Evolutionary conservation across 2,329 filamentous ascomycete species (phyloP).

Genomic region (Xylariaceae sp.): DNA sequence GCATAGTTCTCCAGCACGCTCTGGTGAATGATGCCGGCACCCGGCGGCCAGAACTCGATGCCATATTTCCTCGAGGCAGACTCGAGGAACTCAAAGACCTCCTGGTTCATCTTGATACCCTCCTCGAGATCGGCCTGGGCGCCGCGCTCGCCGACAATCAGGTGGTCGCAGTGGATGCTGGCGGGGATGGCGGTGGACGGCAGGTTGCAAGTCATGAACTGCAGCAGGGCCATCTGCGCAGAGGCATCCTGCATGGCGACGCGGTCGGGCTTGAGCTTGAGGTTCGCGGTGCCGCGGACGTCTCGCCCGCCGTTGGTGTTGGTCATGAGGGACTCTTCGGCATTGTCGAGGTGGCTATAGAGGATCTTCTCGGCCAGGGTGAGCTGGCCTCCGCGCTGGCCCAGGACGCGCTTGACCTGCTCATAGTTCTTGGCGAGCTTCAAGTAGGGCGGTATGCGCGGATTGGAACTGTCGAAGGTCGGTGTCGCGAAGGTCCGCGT

Average conservation of each 20-base stretch:
- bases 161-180: slow-evolving; percentile 97
- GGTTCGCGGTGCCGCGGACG: slow-evolving; percentile 80
- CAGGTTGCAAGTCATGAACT: slow-evolving; percentile 97
- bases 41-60: slow-evolving; percentile 92
- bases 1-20: slow-evolving; percentile 97
- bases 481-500: slow-evolving; percentile 26
- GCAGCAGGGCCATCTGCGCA: slow-evolving; percentile 94
- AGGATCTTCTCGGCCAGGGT: slow-evolving; percentile 97
- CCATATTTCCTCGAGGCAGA: slow-evolving; percentile 86
- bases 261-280: slow-evolving; percentile 94
- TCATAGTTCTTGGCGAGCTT: slow-evolving; percentile 57
- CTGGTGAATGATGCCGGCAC: slow-evolving; percentile 94
- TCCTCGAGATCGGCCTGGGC: slow-evolving; percentile 77
- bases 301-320: slow-evolving; percentile 76
- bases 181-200: slow-evolving; percentile 86
- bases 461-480: slow-evolving; percentile 23
- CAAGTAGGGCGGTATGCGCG: slow-evolving; percentile 60
- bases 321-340: slow-evolving; percentile 77
- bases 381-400: slow-evolving; percentile 43
- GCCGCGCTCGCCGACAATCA: slow-evolving; percentile 92
- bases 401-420: slow-evolving; percentile 52
- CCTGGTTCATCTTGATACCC: slow-evolving; percentile 85
- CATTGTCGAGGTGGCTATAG: slow-evolving; percentile 87
- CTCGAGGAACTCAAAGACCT: slow-evolving; percentile 96
- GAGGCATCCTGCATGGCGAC: slow-evolving; percentile 99